phyloP scores from a whole-genome alignment of 176 grass and related monocot genomes.

The bread wheat (Triticum aestivum) region DNA sequence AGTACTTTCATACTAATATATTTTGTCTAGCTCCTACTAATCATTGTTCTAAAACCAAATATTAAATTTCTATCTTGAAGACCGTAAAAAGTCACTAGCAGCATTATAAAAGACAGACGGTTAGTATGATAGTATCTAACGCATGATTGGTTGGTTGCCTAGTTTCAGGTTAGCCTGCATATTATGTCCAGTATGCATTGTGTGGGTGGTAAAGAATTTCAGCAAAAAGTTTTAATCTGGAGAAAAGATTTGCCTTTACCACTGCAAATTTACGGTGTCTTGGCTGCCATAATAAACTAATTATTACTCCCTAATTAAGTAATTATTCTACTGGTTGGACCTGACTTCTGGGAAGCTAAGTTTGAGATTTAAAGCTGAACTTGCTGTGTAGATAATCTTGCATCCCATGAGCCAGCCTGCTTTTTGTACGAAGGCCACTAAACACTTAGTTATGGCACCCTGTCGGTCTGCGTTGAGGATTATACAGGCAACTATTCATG shows the following conservation, averaged over 20 bases:
- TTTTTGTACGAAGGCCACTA: not conserved
- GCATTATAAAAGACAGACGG: not conserved
- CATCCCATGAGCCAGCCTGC: not conserved
- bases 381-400: not conserved
- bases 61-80: not conserved
- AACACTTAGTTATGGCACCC: not conserved
- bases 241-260: not conserved
- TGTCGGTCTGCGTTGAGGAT: not conserved
- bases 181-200: not conserved
- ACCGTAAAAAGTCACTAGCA: not conserved
- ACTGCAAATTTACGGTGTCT: not conserved
- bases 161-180: not conserved
- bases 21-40: not conserved
- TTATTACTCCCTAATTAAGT: not conserved
- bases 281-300: constrained; percentile 4
- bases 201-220: not conserved
- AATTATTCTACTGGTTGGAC: not conserved
- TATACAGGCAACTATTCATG: not conserved
- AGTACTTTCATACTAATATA: not conserved
- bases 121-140: not conserved
- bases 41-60: not conserved
- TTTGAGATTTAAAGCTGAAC: not conserved
- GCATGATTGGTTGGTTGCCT: not conserved
- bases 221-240: not conserved
- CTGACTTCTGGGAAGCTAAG: not conserved